Base-by-base conservation (phyloP, 345 rosid genomes). In the Eucalyptus tenuipes region DNA sequence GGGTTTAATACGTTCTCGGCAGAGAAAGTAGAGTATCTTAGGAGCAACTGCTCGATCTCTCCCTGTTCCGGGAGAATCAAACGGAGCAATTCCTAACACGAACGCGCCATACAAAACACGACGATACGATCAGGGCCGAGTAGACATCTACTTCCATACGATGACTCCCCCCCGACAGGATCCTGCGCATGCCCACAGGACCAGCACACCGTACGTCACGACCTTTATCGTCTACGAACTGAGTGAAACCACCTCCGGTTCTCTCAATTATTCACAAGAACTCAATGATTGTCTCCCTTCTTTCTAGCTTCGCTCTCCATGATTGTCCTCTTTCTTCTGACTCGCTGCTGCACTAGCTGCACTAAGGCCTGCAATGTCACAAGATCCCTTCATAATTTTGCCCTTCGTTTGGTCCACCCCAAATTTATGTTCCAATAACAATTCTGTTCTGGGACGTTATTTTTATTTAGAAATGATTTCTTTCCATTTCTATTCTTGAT, bases 301-400 rank as follows among this genome's bases (percentile, higher is more conserved):
- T 37, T 22, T 10, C 3, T 3, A 3, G 24, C 24, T 17, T 10
- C 44, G 22, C 27, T 5, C 81, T 37, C 45, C 11, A 71, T 71
- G 13, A 71, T 71, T 71, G 82, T 33, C 75, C 75, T 64, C 0
- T 14, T n/a, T 8, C 18, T 15, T n/a, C 75, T 55, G 29, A 22
- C 61, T 61, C 11, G 2, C 20, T 3, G 10, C 75, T n/a, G 75
- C 57, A 52, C 25, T 20, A 20, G 10, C 75, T 64, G 75, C 37
- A 15, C 75, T 7, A n/a, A 0, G 33, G 40, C 75, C 75, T n/a
- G 75, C 75, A 31, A 7, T 4, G 40, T 64, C 40, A 64, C 75
- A 0, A 1, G 61, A 1, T 3, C 29, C 3, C 27, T 55, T 1
- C 13, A 1, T 55, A 55, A 24, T 12, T 61, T 61, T 59, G 8